Conservation (phyloP, 2,329 filamentous ascomycete species). For the Lizonia empirigonia region DNA sequence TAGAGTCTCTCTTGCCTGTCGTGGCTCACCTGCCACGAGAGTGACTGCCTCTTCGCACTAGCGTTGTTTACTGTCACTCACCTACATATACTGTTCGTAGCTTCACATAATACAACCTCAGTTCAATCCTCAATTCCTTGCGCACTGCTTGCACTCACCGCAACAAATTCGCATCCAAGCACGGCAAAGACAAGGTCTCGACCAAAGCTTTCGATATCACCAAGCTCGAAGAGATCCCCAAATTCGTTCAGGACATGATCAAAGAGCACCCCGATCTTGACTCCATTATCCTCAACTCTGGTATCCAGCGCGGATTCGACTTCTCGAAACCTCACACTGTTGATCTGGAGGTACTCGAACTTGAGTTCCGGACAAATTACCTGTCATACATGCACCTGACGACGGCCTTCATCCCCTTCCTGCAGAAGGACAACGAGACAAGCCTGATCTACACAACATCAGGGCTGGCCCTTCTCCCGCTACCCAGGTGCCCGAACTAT, state of each 20-base stretch:
- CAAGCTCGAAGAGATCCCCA: slow-evolving; percentile 54
- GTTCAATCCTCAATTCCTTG: too few relatives aligned
- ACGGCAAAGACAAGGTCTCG: slow-evolving; percentile 55
- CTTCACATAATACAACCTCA: too few relatives aligned
- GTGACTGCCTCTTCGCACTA: too few relatives aligned
- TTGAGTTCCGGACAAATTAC: slow-evolving; percentile 60
- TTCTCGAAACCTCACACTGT: slow-evolving; percentile 57
- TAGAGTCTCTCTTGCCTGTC: too few relatives aligned
- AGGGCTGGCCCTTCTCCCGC: slow-evolving; percentile 57
- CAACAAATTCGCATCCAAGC: slow-evolving; percentile 53
- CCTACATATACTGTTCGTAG: too few relatives aligned
- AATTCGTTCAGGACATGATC: slow-evolving; percentile 52
- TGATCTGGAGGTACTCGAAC: slow-evolving; percentile 51
- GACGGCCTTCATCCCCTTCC: slow-evolving; percentile 56
- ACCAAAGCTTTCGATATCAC: slow-evolving; percentile 58
- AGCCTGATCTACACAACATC: slow-evolving; percentile 58
- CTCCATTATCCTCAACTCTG: slow-evolving; percentile 59
- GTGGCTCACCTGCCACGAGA: too few relatives aligned
- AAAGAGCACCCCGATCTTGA: slow-evolving; percentile 58
- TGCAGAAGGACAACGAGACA: slow-evolving; percentile 53
- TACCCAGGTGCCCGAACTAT: slow-evolving; percentile 57
- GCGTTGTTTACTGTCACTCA: too few relatives aligned
- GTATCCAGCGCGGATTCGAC: slow-evolving; percentile 58
- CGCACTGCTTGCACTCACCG: too few relatives aligned
- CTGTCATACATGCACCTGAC: slow-evolving; percentile 56